Evolutionary conservation across 257 asterid species (phyloP).

Genomic region (Mitragyna speciosa): DNA sequence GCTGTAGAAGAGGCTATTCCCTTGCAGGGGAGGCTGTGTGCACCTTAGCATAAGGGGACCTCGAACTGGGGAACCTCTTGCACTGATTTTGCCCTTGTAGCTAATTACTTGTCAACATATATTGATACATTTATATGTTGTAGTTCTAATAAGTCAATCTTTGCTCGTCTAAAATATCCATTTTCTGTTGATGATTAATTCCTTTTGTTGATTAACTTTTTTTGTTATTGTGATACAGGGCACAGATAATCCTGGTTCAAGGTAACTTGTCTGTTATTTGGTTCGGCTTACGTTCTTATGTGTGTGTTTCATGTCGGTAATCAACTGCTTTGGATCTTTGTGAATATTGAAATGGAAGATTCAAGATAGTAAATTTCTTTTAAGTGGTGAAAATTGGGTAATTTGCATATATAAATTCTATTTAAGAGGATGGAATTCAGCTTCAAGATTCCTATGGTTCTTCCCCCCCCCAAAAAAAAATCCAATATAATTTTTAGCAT

Average conservation of each 20-base stretch:
- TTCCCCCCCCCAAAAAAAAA: no score
- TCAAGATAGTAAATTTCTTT: background rate
- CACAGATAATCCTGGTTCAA: slow-evolving; percentile 35
- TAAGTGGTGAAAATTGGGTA: background rate
- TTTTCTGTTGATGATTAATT: background rate
- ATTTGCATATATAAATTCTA: background rate
- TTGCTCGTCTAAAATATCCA: background rate
- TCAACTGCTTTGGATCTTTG: background rate
- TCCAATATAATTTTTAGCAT: background rate
- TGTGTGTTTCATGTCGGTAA: background rate
- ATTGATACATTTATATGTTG: background rate
- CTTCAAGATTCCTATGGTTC: background rate
- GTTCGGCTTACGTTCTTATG: background rate
- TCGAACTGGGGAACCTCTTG: background rate
- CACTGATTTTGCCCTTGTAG: background rate
- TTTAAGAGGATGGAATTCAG: background rate
- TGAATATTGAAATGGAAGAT: background rate
- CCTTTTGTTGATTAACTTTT: background rate
- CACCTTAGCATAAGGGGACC: background rate
- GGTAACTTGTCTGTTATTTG: slow-evolving; percentile 38
- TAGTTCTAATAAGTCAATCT: background rate
- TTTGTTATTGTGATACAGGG: slow-evolving; percentile 34
- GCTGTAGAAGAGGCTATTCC: background rate
- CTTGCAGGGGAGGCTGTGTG: background rate
- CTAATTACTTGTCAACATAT: background rate